A percentile compares a stretch with the other conserved stretches of the same genome.
phyloP scores from a whole-genome alignment of 352 stramenopile species.

The Phytophthora chlamydospora region DNA sequence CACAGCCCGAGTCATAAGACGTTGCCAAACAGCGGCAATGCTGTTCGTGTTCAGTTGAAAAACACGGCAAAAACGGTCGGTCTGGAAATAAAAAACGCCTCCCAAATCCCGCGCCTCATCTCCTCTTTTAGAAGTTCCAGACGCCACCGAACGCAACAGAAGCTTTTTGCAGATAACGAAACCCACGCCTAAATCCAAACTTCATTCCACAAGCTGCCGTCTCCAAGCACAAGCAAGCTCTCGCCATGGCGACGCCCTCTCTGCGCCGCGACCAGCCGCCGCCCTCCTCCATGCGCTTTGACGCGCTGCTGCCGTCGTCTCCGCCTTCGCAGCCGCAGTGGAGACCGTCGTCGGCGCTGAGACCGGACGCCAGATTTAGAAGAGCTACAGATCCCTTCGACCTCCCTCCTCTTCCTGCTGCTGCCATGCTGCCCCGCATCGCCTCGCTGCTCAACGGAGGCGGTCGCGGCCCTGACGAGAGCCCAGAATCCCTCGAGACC shows the following conservation, averaged over 20 bases:
- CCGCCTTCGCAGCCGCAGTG: neutral
- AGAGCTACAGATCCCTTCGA: slow-evolving; percentile 1
- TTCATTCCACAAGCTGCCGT: slow-evolving; percentile 17
- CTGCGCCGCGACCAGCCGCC: slow-evolving; percentile 10
- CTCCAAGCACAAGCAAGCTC: too few relatives aligned
- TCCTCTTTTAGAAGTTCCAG: neutral
- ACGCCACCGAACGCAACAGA: slow-evolving; percentile 6
- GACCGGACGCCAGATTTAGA: slow-evolving; percentile 10
- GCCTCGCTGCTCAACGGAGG: slow-evolving; percentile 19
- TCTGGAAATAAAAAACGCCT: slow-evolving; percentile 8
- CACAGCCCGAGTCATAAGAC: too few relatives aligned
- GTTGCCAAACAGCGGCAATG: too few relatives aligned
- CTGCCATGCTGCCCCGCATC: slow-evolving; percentile 18
- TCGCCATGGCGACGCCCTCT: slow-evolving; percentile 11
- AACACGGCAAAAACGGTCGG: too few relatives aligned
- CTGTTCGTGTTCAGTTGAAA: too few relatives aligned
- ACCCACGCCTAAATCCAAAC: too few relatives aligned
- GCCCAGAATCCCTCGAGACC: too few relatives aligned
- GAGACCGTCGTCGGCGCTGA: neutral
- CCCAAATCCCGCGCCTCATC: slow-evolving; percentile 3
- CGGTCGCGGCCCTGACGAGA: neutral
- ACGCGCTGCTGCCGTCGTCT: neutral
- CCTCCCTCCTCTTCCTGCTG: neutral
- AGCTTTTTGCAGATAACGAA: slow-evolving; percentile 13
- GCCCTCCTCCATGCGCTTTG: neutral